Base-by-base conservation (phyloP, 257 asterid species). In the Petunia secreta region DNA sequence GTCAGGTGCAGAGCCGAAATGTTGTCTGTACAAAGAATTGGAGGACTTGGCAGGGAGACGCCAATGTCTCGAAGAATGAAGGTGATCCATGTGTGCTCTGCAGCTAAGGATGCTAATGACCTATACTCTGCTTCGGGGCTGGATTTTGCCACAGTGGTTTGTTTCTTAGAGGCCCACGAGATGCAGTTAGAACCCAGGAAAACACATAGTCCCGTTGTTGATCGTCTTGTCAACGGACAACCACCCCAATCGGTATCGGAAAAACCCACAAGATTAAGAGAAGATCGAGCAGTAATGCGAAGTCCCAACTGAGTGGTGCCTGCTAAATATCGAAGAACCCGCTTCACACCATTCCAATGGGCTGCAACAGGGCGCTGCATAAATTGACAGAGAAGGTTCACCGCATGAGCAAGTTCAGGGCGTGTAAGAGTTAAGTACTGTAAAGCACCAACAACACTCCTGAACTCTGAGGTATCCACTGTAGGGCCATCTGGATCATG, bases 211-310 rank as follows among this genome's bases (percentile, higher is more conserved):
- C 79, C 64, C 1, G 66, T 75, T 0, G 46, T 75, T 0, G 66
- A 75, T 1, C 36, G 41, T 0, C 66, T 14, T 3, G 64, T 37
- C 1, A 6, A 37, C 7, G 65, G 65, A 75, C 65, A 53, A 1
- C 65, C 8, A 2, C 36, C 79, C 79, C 65, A 75, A 54, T 75
- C 66, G 2, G 66, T 44, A 75, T 75, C 66, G 1, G 48, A 75
- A n/a, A 3, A 75, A 3, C 37, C 79, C 13, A 9, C 2, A 15
- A 74, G 14, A 1, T 0, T 0, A 3, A 48, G 46, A 0, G 44
- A 15, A 34, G 11, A 15, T 2, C 34, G 1, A 25, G 63, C 6
- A 1, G 63, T 6, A 25, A 46, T 11, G 8, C 40, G 14, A 1
- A 69, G 15, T 0, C 77, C 50, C 38, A 13, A 8, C 8, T 6